Evolutionary conservation across 129 eudicot genomes (phyloP).

Genomic region (Sambucus nigra): DNA sequence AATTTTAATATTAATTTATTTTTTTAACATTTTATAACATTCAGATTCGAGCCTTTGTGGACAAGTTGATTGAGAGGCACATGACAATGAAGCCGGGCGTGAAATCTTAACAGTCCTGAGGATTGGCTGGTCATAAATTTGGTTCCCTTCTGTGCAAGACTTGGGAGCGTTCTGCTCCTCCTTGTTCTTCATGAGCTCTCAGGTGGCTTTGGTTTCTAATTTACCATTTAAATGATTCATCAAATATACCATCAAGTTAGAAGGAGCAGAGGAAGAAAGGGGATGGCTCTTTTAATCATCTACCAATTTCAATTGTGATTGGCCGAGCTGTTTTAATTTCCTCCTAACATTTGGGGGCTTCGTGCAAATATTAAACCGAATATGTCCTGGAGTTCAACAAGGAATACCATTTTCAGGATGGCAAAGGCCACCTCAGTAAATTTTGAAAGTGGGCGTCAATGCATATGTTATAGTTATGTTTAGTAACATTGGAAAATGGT

Average conservation of each 20-base stretch:
- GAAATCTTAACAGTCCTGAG: conserved; percentile 43
- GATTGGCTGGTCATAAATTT: conserved; percentile 8
- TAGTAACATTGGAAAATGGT: conserved; percentile 18
- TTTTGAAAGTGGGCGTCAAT: conserved; percentile 10
- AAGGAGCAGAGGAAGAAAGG: conserved; percentile 17
- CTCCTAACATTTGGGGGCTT: conserved; percentile 7
- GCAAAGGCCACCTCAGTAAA: conserved; percentile 7
- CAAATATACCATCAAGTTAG: background rate
- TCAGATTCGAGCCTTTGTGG: conserved; percentile 98
- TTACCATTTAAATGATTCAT: background rate
- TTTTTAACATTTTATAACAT: conserved; percentile 9
- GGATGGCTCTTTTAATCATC: conserved; percentile 16
- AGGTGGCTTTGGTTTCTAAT: conserved; percentile 9
- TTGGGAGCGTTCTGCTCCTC: background rate
- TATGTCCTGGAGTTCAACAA: too few species aligned
- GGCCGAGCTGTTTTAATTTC: conserved; percentile 2
- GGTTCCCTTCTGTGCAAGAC: conserved; percentile 2
- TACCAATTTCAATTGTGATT: conserved; percentile 3
- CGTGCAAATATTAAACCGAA: too few species aligned
- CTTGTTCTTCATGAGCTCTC: background rate
- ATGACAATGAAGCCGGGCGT: conserved; percentile 46
- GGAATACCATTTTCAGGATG: conserved; percentile 3
- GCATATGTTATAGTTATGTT: conserved; percentile 15
- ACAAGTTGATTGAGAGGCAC: conserved; percentile 77
- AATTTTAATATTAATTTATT: background rate